A percentile compares a stretch with the other conserved stretches of the same genome.
phyloP scores from a whole-genome alignment of 192 early-diverging fungal genomes.

The Bifiguratus adelaidae region DNA sequence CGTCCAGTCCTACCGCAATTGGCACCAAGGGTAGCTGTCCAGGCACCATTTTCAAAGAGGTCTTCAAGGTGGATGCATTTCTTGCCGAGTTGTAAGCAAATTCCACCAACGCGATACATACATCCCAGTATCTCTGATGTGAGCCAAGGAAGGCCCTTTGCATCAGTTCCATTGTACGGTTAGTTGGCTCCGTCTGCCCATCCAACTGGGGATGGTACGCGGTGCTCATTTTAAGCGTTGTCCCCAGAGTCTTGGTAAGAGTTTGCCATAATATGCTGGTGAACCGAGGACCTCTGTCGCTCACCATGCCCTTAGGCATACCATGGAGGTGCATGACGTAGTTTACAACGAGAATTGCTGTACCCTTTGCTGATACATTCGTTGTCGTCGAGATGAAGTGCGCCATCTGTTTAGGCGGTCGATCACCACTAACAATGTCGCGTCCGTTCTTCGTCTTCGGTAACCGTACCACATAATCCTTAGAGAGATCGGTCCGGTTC shows the following conservation, averaged over 20 bases:
- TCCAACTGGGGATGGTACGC: constrained; percentile 26
- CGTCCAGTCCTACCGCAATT: background rate
- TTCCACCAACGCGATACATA: too few species aligned
- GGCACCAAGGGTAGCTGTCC: background rate
- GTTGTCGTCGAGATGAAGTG: constrained; percentile 6
- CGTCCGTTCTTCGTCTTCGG: constrained; percentile 1
- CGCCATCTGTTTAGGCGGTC: constrained; percentile 26
- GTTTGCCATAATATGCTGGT: constrained; percentile 10
- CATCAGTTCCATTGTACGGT: constrained; percentile 22
- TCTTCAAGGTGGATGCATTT: background rate
- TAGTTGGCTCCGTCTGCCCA: constrained; percentile 28
- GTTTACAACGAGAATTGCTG: constrained; percentile 10
- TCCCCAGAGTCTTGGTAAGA: constrained; percentile 25
- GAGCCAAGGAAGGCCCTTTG: constrained; percentile 20
- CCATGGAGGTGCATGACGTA: constrained; percentile 16
- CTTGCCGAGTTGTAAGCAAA: too few species aligned
- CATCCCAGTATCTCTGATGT: constrained; percentile 30
- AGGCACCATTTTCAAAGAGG: background rate
- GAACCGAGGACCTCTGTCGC: constrained; percentile 18
- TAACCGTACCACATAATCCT: constrained; percentile 26
- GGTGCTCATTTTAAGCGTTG: constrained; percentile 19
- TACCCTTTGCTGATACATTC: constrained; percentile 1
- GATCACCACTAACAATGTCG: constrained; percentile 30
- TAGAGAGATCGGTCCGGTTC: too few species aligned
- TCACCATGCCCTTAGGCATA: constrained; percentile 28